Evolutionary conservation across 2,329 filamentous ascomycete species (phyloP).

Genomic region (Lasiodiplodia sp.): DNA sequence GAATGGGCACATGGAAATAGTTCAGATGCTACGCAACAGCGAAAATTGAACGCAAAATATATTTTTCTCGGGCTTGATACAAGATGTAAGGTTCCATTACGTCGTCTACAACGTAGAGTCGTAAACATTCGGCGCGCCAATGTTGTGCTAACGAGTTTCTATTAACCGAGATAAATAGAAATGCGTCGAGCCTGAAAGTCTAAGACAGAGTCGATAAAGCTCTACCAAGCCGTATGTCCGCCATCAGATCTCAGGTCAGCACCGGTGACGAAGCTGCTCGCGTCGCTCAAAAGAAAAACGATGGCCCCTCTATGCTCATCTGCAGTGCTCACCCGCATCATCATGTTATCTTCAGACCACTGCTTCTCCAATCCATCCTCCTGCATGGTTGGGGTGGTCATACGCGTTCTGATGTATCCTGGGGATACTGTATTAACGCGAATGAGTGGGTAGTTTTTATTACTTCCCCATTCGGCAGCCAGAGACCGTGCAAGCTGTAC

Average conservation of each 20-base stretch:
- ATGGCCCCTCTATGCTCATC: slow-evolving; percentile 37
- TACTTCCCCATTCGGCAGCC: slow-evolving; percentile 61
- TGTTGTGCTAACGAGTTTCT: no score
- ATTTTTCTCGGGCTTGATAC: no score
- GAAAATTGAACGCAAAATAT: no score
- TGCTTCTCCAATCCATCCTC: slow-evolving; percentile 42
- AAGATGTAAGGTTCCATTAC: no score
- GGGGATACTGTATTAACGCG: slow-evolving; percentile 61
- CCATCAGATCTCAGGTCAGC: slow-evolving; percentile 54
- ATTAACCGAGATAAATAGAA: no score
- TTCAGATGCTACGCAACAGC: no score
- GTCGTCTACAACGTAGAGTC: no score
- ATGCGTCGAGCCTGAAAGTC: no score
- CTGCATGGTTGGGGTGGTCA: slow-evolving; percentile 40
- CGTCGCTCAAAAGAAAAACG: slow-evolving; percentile 41
- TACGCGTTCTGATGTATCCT: slow-evolving; percentile 59
- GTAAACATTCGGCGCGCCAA: no score
- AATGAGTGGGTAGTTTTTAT: slow-evolving; percentile 51
- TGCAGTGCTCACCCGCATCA: slow-evolving; percentile 42
- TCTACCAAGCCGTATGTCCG: slow-evolving; percentile 47
- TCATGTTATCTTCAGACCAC: slow-evolving; percentile 45
- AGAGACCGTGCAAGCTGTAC: slow-evolving; percentile 60
- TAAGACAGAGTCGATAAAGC: no score
- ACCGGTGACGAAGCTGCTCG: slow-evolving; percentile 70
- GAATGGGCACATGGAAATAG: no score